Evolutionary conservation across 345 rosid genomes (phyloP).

Genomic region (Lepidium sativum): DNA sequence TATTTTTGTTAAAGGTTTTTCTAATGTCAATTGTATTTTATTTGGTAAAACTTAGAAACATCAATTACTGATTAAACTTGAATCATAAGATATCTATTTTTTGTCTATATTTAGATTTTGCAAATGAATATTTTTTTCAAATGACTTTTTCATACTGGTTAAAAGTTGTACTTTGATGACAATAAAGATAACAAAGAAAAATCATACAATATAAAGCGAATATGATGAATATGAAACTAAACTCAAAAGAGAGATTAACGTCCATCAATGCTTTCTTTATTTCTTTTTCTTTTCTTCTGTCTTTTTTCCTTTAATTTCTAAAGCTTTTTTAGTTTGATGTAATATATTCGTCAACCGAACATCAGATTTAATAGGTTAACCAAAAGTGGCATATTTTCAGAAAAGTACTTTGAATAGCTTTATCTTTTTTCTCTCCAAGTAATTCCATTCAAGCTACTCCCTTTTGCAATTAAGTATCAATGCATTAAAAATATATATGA

Average conservation of each 20-base stretch:
- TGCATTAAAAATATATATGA: not conserved
- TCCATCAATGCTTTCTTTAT: not conserved
- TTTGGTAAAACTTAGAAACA: not conserved
- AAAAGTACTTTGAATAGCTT: not conserved
- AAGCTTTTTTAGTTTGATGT: not conserved
- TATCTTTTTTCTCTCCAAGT: not conserved
- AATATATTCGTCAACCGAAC: not conserved
- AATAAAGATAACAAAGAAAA: not conserved
- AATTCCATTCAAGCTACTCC: not conserved
- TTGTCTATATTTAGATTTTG: not conserved
- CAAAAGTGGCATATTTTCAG: not conserved
- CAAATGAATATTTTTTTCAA: not conserved
- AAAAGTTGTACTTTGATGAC: not conserved
- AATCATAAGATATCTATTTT: not conserved
- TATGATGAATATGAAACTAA: not conserved
- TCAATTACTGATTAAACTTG: not conserved
- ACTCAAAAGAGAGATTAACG: not conserved
- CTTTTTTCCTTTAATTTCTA: not conserved
- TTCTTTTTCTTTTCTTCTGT: not conserved
- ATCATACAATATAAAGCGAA: constrained; percentile 1
- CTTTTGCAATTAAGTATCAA: not conserved
- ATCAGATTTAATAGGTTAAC: not conserved
- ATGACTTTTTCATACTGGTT: not conserved
- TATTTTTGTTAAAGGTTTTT: too few relatives aligned
- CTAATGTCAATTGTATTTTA: not conserved